phyloP scores from a whole-genome alignment of 176 grass and related monocot species.

The Carex myosuroides region DNA sequence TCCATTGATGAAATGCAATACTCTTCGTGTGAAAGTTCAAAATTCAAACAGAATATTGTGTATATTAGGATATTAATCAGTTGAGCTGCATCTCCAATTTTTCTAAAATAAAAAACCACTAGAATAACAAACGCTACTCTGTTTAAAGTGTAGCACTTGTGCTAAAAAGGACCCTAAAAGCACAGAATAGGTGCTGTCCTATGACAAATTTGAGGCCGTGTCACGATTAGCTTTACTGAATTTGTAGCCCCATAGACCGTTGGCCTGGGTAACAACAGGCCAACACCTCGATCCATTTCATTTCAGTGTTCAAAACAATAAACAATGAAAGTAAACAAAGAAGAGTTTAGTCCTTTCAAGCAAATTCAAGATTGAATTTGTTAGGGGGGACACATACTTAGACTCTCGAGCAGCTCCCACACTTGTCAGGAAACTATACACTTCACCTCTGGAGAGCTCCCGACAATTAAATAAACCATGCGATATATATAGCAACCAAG shows the following conservation, averaged over 20 bases:
- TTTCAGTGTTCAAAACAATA: neutral
- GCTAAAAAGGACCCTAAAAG: too few relatives aligned
- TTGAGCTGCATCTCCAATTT: too few relatives aligned
- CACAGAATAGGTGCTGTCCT: too few relatives aligned
- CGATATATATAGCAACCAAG: neutral
- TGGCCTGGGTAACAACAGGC: neutral
- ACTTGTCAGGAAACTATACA: neutral
- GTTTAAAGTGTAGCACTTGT: too few relatives aligned
- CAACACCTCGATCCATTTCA: neutral
- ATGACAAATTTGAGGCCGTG: neutral
- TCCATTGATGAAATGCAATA: too few relatives aligned
- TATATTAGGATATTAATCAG: too few relatives aligned
- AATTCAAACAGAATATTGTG: too few relatives aligned
- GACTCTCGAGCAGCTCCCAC: neutral
- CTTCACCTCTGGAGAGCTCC: neutral
- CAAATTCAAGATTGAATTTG: neutral
- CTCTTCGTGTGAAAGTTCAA: too few relatives aligned
- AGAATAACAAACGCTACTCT: too few relatives aligned
- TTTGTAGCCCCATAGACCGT: neutral
- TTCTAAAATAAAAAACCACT: too few relatives aligned
- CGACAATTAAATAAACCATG: neutral
- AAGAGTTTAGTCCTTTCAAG: neutral
- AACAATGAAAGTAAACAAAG: too few relatives aligned
- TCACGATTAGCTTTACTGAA: neutral
- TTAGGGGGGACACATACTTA: neutral